Evolutionary conservation across 2,329 filamentous ascomycete genomes (phyloP), one percentile per base, ranked within the genome.

Genomic region (Trichoderma harzianum): DNA sequence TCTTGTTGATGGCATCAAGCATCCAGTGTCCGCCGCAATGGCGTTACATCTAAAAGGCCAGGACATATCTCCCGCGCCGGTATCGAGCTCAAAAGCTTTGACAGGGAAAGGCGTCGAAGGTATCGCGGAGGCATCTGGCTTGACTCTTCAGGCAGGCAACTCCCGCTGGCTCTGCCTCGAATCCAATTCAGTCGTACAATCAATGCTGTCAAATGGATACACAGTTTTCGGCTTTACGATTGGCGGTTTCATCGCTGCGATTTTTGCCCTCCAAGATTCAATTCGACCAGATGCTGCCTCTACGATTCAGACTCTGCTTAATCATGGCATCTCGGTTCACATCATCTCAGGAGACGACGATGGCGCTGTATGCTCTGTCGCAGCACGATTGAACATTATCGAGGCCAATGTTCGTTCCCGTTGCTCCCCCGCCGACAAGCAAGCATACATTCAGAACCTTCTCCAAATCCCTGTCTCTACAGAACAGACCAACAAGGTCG

Each of bases 281-380:
- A 72, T 87, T 16, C 83, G 87, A 4, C 70, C 78, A 1, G 86
- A 87, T 26, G 82, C 86, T 1, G 26, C 66, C 0, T 30, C 74
- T 0, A 80, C 81, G 0, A 74, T 88, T 7, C 36, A 74, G 0
- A 57, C 75, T 3, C 78, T 89, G 2, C 79, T 80, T 5, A 72
- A 73, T 2, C 78, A 79, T 8, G 80, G 80, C 1, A 80, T 89
- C 18, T 68, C 77, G 0, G 82, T 88, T 1, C 85, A 86, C 67
- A 74, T 89, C 6, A 76, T 89, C 51, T 87, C 84, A 3, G 87
- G 87, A 7, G 87, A 89, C 61, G 85, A 88, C 47, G 79, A 84
- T n/a, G 80, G 79, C n/a, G 82, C 85, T 16, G 87, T 89, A 1
- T 77, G 78, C 2, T 71, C 75, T 2, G 74, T 85, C 0, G 84